A percentile compares a stretch with the other conserved stretches of the same genome.
Conservation (phyloP, 768 basidiomycete genomes). For the Sistotremastrum suecicum region DNA sequence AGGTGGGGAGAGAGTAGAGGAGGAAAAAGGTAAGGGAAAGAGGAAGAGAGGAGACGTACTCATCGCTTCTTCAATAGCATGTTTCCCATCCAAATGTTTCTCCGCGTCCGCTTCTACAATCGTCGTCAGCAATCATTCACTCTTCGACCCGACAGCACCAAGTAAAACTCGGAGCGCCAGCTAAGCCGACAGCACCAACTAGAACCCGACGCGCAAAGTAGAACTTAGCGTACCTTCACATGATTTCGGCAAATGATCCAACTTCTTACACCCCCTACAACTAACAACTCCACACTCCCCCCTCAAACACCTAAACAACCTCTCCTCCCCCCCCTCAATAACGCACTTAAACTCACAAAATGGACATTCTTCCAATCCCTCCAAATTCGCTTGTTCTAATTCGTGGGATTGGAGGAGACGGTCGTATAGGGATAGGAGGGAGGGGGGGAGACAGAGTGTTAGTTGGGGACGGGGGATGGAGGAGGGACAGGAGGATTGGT, state of each 20-base stretch:
- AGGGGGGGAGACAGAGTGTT: conserved; percentile 46
- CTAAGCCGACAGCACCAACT: not conserved
- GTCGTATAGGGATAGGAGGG: conserved; percentile 56
- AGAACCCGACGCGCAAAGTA: not conserved
- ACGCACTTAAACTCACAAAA: conserved; percentile 80
- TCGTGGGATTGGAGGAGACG: conserved; percentile 67
- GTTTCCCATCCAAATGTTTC: conserved; percentile 56
- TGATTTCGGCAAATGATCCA: conserved; percentile 73
- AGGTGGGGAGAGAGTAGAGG: not conserved
- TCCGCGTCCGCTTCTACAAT: conserved; percentile 59
- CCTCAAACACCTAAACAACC: conserved; percentile 37
- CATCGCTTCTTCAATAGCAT: conserved; percentile 88
- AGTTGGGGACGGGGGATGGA: conserved; percentile 60
- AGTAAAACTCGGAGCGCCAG: not conserved
- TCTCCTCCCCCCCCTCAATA: conserved; percentile 56
- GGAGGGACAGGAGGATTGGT: conserved; percentile 56
- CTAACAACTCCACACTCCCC: conserved; percentile 53
- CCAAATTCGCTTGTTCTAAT: conserved; percentile 62
- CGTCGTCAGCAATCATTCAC: conserved; percentile 3
- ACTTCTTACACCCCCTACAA: conserved; percentile 69
- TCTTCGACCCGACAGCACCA: too few relatives aligned
- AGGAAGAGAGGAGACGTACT: conserved; percentile 30
- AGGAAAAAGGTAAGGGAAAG: conserved; percentile 1
- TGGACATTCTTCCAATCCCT: conserved; percentile 79
- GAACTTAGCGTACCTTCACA: conserved; percentile 43